Conservation (phyloP, 73 alveolate species). For the Tetrahymena borealis region DNA sequence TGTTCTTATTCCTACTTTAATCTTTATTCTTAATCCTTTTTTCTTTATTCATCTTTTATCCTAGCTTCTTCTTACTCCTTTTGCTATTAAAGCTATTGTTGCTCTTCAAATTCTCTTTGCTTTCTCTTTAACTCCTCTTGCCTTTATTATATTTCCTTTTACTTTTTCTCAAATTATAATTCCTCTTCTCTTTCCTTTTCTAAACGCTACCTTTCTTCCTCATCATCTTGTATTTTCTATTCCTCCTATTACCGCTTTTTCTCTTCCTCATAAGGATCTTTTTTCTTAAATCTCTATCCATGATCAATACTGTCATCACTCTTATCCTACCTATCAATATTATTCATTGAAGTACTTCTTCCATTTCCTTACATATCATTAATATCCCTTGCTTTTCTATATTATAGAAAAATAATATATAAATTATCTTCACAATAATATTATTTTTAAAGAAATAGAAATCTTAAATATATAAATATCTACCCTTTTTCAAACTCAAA, state of each 20-base stretch:
- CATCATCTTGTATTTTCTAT: neutral
- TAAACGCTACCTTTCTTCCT: neutral
- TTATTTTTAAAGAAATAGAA: neutral
- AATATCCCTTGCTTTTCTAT: neutral
- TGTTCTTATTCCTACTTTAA: neutral
- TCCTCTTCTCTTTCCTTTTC: neutral
- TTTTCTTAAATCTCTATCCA: neutral
- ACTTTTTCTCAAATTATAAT: neutral
- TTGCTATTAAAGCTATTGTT: neutral
- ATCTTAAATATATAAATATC: neutral
- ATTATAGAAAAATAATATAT: neutral
- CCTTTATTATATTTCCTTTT: neutral
- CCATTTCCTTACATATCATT: neutral
- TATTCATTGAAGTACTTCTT: neutral
- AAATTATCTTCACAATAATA: neutral
- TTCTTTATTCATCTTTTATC: neutral
- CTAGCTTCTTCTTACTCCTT: neutral
- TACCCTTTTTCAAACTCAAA: neutral
- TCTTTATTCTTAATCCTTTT: neutral
- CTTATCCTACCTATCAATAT: neutral
- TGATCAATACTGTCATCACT: neutral
- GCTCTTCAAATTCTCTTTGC: neutral
- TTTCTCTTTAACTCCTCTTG: neutral
- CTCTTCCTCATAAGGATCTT: neutral
- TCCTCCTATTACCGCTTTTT: neutral